Evolutionary conservation across 73 alveolate genomes (phyloP).

Genomic region (Tetrahymena malaccensis): DNA sequence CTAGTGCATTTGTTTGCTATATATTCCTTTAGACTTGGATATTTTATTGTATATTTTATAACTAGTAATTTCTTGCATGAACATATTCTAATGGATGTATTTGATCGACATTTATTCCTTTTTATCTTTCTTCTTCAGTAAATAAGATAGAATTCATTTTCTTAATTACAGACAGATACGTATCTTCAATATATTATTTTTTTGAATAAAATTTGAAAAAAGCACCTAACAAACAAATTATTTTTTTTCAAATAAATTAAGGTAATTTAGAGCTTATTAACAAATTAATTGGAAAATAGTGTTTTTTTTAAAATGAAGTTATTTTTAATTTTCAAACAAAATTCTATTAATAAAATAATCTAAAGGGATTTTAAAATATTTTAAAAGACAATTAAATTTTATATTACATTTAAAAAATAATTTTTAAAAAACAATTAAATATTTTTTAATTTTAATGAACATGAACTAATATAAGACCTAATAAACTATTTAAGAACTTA

Average conservation of each 20-base stretch:
- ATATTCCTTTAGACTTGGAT: neutral
- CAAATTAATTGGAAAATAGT: too few relatives aligned
- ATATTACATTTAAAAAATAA: too few relatives aligned
- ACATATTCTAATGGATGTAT: neutral
- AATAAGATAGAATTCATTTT: neutral
- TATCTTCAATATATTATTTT: neutral
- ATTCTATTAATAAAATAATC: too few relatives aligned
- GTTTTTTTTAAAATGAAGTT: neutral
- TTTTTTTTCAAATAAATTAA: neutral
- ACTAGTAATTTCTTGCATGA: neutral
- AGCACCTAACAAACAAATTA: neutral
- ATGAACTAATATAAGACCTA: too few relatives aligned
- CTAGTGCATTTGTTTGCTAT: neutral
- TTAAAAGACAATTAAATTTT: neutral
- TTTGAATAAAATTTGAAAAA: neutral
- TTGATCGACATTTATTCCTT: neutral
- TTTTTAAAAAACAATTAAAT: too few relatives aligned
- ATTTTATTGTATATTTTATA: neutral
- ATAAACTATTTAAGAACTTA: too few relatives aligned
- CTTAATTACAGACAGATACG: neutral
- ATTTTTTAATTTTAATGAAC: too few relatives aligned
- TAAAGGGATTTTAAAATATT: neutral
- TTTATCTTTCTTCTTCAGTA: neutral
- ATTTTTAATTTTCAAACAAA: too few relatives aligned
- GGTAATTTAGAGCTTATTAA: neutral